Conservation (phyloP, 2,329 filamentous ascomycete species). For the Aspergillus quadrilineatus region DNA sequence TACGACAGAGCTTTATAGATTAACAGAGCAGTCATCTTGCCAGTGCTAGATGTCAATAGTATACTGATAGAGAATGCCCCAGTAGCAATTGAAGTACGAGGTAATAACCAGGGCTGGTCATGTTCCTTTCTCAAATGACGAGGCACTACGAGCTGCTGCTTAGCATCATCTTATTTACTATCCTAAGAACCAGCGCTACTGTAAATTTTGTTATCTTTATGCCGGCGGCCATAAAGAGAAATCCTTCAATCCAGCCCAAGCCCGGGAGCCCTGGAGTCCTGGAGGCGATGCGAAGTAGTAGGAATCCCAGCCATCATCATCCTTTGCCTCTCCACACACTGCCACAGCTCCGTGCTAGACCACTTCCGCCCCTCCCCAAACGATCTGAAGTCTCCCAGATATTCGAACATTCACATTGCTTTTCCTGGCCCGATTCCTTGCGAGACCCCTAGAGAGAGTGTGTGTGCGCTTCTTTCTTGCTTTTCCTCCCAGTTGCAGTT, state of each 20-base stretch:
- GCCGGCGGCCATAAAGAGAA: slow-evolving; percentile 28
- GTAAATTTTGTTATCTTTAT: slow-evolving; percentile 18
- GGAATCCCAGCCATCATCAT: slow-evolving; percentile 18
- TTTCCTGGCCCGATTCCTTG: slow-evolving; percentile 11
- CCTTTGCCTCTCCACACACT: slow-evolving; percentile 26
- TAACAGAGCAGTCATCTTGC: not conserved
- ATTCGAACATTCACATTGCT: slow-evolving; percentile 14
- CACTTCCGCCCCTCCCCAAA: slow-evolving; percentile 15
- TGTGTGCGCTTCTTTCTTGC: not conserved
- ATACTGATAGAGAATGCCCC: not conserved
- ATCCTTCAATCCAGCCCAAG: slow-evolving; percentile 14
- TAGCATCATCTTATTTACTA: slow-evolving; percentile 6
- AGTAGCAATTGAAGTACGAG: not conserved
- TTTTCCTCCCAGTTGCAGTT: slow-evolving; percentile 4
- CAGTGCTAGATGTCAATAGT: not conserved
- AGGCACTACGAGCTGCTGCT: slow-evolving; percentile 3
- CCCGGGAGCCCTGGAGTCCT: not conserved
- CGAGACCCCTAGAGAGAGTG: not conserved
- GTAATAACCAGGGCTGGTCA: not conserved
- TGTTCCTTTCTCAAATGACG: slow-evolving; percentile 12
- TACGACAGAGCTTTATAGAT: not conserved
- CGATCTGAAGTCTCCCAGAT: slow-evolving; percentile 10
- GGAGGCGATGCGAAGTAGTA: slow-evolving; percentile 14
- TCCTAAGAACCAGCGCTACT: slow-evolving; percentile 13
- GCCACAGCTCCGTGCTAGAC: slow-evolving; percentile 22